A percentile compares a stretch with the other conserved stretches of the same genome.
phyloP scores from a whole-genome alignment of 2,329 filamentous ascomycete species.

The Neurospora sp. region DNA sequence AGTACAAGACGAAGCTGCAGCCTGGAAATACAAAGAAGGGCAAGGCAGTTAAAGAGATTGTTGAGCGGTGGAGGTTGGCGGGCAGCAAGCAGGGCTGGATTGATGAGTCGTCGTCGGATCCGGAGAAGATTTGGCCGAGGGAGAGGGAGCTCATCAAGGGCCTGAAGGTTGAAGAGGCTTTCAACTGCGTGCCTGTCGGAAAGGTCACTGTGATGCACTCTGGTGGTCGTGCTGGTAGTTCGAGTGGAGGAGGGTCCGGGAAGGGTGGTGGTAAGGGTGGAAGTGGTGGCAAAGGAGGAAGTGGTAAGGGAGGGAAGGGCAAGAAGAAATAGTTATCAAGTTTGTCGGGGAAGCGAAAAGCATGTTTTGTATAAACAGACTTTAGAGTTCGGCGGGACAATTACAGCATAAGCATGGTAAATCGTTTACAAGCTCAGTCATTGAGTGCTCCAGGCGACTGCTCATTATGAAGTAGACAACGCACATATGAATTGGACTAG shows the following conservation, averaged over 20 bases:
- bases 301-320: slow-evolving; percentile 29
- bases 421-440: neutral
- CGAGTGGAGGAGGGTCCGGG: slow-evolving; percentile 30
- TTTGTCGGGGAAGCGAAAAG: neutral
- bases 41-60: slow-evolving; percentile 82
- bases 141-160: slow-evolving; percentile 79
- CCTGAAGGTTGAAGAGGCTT: slow-evolving; percentile 72
- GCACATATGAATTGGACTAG: neutral
- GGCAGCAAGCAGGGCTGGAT: slow-evolving; percentile 47
- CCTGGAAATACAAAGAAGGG: slow-evolving; percentile 87
- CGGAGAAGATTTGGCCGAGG: slow-evolving; percentile 71
- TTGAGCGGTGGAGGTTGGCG: slow-evolving; percentile 69
- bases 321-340: slow-evolving; percentile 27
- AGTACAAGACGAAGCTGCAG: slow-evolving; percentile 93
- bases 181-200: slow-evolving; percentile 70
- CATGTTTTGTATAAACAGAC: neutral
- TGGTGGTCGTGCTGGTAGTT: slow-evolving; percentile 39
- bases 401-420: neutral
- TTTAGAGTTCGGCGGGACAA: neutral
- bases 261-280: slow-evolving; percentile 24
- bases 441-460: neutral
- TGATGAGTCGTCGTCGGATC: slow-evolving; percentile 51
- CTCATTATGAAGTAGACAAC: neutral
- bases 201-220: slow-evolving; percentile 73
- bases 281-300: slow-evolving; percentile 24